phyloP scores from a whole-genome alignment of 2,329 filamentous ascomycete species.

The Colletotrichum costaricense region DNA sequence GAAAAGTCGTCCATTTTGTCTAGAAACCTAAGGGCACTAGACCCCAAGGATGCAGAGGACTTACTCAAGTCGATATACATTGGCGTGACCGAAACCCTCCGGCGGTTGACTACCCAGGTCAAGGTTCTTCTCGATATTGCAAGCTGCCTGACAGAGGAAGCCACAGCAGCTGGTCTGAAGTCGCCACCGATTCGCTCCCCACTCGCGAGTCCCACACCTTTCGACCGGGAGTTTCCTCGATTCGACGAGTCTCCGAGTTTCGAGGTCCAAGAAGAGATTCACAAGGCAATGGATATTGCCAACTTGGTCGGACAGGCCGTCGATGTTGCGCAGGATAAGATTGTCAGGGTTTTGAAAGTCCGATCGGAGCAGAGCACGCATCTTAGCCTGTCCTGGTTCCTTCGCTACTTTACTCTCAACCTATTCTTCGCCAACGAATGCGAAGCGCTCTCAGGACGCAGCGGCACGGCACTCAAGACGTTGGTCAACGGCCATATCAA shows the following conservation, averaged over 20 bases:
- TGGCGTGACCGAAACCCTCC: conserved; percentile 85
- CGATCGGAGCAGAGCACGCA: conserved; percentile 78
- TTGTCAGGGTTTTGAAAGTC: conserved; percentile 80
- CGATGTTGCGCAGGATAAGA: conserved; percentile 82
- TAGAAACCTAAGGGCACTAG: conserved; percentile 86
- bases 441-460: conserved; percentile 84
- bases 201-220: conserved; percentile 59
- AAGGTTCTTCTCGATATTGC: conserved; percentile 96
- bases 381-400: conserved; percentile 75
- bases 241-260: conserved; percentile 42
- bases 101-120: conserved; percentile 88
- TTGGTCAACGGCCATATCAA: conserved; percentile 86
- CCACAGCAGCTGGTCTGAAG: conserved; percentile 50
- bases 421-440: conserved; percentile 88
- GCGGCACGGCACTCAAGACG: conserved; percentile 79
- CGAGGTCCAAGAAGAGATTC: conserved; percentile 78
- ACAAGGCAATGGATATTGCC: conserved; percentile 80
- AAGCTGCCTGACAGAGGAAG: conserved; percentile 71
- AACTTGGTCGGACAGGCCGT: conserved; percentile 84
- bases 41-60: conserved; percentile 85
- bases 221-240: conserved; percentile 33
- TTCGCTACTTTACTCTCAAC: conserved; percentile 86
- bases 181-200: conserved; percentile 64
- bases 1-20: conserved; percentile 92
- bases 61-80: conserved; percentile 87